These are phyloP conservation scores for Stephanocyclus meneghinianus DNA, from an alignment of 352 stramenopile genomes.

Conservation along the genomic window DNA sequence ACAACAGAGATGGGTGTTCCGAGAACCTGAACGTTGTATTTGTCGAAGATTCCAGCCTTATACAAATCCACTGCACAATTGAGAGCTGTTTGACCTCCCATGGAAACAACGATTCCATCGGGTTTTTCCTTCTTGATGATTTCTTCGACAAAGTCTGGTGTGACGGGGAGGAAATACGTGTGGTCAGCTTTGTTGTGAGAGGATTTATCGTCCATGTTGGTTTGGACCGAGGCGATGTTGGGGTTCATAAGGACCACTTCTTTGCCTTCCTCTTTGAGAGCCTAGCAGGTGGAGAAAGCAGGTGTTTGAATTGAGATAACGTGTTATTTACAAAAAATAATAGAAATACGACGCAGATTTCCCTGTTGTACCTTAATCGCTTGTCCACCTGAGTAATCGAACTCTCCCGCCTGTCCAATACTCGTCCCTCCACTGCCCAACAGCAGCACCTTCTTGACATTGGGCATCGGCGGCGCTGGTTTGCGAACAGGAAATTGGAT, in stretches of 20 bases:
- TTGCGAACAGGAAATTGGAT: constrained; percentile 57
- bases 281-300: constrained; percentile 67
- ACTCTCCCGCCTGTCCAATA: constrained; percentile 98
- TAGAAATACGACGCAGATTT: neutral
- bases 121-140: constrained; percentile 97
- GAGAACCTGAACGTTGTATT: constrained; percentile 90
- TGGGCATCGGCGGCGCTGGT: constrained; percentile 16
- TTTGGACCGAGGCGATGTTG: constrained; percentile 99
- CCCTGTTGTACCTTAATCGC: constrained; percentile 87
- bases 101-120: constrained; percentile 97
- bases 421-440: constrained; percentile 94
- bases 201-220: constrained; percentile 91
- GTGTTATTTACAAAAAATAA: neutral
- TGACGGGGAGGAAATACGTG: constrained; percentile 98
- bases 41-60: constrained; percentile 90
- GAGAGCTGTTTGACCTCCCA: constrained; percentile 98
- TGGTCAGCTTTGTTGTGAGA: constrained; percentile 89
- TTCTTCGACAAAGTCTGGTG: constrained; percentile 88
- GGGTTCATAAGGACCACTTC: constrained; percentile 99
- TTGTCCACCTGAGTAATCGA: constrained; percentile 98
- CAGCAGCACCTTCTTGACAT: constrained; percentile 35
- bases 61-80: constrained; percentile 96
- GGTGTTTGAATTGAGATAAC: neutral
- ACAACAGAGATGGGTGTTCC: constrained; percentile 95
- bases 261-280: constrained; percentile 96